Evolutionary conservation across 805 yeast genomes (phyloP).

Genomic region (Candida vartiovaarae): DNA sequence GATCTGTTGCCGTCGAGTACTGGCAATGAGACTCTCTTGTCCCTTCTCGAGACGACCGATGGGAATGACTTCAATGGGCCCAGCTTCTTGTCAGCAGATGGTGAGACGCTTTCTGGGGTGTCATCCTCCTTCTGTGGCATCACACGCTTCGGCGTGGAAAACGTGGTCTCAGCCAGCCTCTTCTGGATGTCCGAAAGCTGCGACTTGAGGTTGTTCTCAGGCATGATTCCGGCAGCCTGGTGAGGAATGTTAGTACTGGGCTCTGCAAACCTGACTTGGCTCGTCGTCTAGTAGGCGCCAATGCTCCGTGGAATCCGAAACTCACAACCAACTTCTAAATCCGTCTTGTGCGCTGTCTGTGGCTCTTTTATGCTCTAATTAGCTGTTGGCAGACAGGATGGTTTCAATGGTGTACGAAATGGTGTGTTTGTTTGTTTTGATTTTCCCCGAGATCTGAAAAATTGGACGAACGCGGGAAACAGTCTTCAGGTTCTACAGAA

Average conservation of each 20-base stretch:
- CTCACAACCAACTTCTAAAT: too few species aligned
- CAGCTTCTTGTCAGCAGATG: constrained; percentile 3
- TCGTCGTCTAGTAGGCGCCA: too few species aligned
- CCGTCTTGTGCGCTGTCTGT: too few species aligned
- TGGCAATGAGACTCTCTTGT: constrained; percentile 22
- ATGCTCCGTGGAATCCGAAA: too few species aligned
- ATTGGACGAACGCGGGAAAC: not conserved
- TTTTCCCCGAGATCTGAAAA: not conserved
- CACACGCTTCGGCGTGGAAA: constrained; percentile 20
- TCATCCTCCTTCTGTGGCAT: constrained; percentile 8
- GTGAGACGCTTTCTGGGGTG: constrained; percentile 2
- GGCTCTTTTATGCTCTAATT: too few species aligned
- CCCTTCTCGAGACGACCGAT: constrained; percentile 17
- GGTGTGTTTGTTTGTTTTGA: constrained; percentile 5
- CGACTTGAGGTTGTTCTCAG: constrained; percentile 29
- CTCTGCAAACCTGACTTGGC: too few species aligned
- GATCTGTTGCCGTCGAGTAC: constrained; percentile 18
- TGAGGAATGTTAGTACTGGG: too few species aligned
- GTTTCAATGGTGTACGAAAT: not conserved
- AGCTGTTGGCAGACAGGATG: too few species aligned
- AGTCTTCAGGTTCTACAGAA: too few species aligned
- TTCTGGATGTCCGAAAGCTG: constrained; percentile 39
- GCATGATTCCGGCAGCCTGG: constrained; percentile 7
- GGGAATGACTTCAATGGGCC: constrained; percentile 13
- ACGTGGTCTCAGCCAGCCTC: constrained; percentile 26